phyloP scores from a whole-genome alignment of 352 stramenopile species.

The Phytophthora chlamydospora region DNA sequence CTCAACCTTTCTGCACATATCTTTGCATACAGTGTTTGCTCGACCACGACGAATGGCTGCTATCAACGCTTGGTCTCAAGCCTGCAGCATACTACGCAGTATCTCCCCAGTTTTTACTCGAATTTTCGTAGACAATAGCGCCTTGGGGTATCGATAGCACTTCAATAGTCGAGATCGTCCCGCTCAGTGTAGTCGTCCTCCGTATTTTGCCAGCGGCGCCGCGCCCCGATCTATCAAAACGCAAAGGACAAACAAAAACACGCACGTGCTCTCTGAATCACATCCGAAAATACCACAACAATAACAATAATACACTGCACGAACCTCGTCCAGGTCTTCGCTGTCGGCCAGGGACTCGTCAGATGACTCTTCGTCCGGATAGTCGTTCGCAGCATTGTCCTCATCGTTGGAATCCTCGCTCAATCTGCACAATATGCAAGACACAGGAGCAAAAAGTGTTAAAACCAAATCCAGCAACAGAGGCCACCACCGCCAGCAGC shows the following conservation, averaged over 20 bases:
- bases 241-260: slow-evolving; percentile 23
- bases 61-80: too few relatives aligned
- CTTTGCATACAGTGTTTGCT: too few relatives aligned
- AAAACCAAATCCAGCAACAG: slow-evolving; percentile 31
- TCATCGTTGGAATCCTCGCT: slow-evolving; percentile 88
- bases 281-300: slow-evolving; percentile 3
- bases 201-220: slow-evolving; percentile 17
- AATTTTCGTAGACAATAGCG: too few relatives aligned
- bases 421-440: slow-evolving; percentile 46
- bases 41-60: too few relatives aligned
- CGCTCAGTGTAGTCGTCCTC: slow-evolving; percentile 37
- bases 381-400: slow-evolving; percentile 79
- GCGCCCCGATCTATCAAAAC: slow-evolving; percentile 35
- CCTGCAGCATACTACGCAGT: too few relatives aligned
- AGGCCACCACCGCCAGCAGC: slow-evolving; percentile 16
- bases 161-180: slow-evolving; percentile 40
- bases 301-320: slow-evolving; percentile 10
- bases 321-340: slow-evolving; percentile 46
- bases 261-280: slow-evolving; percentile 10
- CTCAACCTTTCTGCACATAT: too few relatives aligned
- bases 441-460: slow-evolving; percentile 20
- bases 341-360: slow-evolving; percentile 41
- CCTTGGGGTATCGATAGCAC: neutral
- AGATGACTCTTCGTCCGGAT: slow-evolving; percentile 83
- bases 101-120: too few relatives aligned